Evolutionary conservation across 768 basidiomycete species (phyloP).

Genomic region (Termitomyces bulborhizus): DNA sequence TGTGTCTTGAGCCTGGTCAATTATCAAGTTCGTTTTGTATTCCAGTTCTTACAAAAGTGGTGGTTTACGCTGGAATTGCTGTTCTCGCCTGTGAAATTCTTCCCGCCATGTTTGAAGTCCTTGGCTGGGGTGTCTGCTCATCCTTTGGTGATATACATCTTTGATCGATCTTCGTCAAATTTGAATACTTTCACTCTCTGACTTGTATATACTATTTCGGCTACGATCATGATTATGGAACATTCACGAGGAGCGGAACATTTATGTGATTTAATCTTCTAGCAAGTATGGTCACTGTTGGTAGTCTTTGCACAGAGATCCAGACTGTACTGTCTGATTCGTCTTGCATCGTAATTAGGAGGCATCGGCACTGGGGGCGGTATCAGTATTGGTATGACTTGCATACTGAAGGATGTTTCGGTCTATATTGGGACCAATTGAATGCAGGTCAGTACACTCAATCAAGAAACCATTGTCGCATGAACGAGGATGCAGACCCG

Average conservation of each 20-base stretch:
- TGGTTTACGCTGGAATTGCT: constrained; percentile 87
- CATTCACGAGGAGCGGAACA: neutral
- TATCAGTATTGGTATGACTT: neutral
- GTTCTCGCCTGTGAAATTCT: constrained; percentile 54
- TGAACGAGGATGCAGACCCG: neutral
- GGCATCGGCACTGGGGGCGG: neutral
- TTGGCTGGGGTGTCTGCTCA: constrained; percentile 61
- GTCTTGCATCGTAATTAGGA: neutral
- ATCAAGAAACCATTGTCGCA: neutral
- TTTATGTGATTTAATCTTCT: no score
- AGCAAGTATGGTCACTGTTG: no score
- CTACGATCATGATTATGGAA: neutral
- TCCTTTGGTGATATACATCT: constrained; percentile 13
- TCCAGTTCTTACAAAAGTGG: constrained; percentile 83
- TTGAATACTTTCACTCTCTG: neutral
- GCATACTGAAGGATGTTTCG: neutral
- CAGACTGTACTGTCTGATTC: neutral
- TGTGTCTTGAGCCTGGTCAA: neutral
- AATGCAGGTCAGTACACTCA: neutral
- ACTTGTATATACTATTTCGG: neutral
- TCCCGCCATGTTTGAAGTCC: constrained; percentile 60
- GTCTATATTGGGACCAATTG: neutral
- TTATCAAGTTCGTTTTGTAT: neutral
- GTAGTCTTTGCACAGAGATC: neutral
- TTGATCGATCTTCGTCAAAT: neutral